These are phyloP conservation scores for Malus hybrid DNA, from an alignment of 331 rosid species.

Conservation along the genomic window DNA sequence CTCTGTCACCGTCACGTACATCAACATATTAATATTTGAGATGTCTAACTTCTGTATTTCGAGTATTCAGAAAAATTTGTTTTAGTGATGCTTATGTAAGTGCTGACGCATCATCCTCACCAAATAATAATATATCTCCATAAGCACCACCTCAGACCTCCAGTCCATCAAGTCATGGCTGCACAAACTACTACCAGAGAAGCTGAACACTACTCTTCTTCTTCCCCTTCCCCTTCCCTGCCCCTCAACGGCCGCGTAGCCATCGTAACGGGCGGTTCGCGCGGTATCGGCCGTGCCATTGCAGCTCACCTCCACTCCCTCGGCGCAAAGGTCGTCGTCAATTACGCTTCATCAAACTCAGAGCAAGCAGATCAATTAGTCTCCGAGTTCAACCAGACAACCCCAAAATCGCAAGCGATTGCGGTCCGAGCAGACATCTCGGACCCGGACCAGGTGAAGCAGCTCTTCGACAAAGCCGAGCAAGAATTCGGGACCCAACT, in stretches of 20 bases:
- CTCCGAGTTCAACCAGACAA: conserved; percentile 17
- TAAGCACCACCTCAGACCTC: not conserved
- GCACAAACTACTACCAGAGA: not conserved
- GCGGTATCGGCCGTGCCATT: conserved; percentile 32
- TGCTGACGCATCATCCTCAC: too few relatives aligned
- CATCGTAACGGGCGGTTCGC: conserved; percentile 28
- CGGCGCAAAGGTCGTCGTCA: conserved; percentile 29
- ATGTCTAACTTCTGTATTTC: too few relatives aligned
- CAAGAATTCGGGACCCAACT: conserved; percentile 14
- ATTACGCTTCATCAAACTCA: conserved; percentile 29
- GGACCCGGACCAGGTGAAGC: conserved; percentile 31
- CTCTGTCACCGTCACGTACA: too few relatives aligned
- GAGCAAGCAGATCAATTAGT: conserved; percentile 22
- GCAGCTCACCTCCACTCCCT: conserved; percentile 30
- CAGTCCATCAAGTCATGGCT: not conserved
- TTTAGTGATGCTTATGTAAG: too few relatives aligned
- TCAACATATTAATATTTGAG: too few relatives aligned
- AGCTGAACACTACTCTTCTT: not conserved
- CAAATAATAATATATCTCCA: too few relatives aligned
- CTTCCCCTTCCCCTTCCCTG: not conserved
- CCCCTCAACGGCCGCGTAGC: conserved; percentile 26
- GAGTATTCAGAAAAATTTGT: too few relatives aligned
- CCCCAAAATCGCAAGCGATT: conserved; percentile 9
- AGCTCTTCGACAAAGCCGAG: conserved; percentile 29
- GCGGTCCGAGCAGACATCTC: conserved; percentile 32